These are phyloP conservation scores for Globisporangium echinulatum DNA, from an alignment of 352 stramenopile genomes.

Conservation along the genomic window DNA sequence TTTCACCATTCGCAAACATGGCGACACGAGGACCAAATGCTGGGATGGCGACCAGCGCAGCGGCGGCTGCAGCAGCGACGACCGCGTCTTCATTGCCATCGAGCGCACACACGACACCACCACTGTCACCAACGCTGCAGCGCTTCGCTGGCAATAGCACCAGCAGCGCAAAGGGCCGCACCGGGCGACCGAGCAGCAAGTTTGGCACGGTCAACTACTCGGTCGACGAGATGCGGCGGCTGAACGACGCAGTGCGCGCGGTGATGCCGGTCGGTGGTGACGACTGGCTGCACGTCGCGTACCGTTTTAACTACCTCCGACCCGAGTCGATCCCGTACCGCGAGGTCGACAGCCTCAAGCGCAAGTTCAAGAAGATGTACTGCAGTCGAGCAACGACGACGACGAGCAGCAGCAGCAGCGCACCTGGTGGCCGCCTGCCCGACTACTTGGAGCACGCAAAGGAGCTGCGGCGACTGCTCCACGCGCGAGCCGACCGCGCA, in stretches of 20 bases:
- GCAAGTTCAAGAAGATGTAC: slow-evolving; percentile 76
- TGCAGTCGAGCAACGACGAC: slow-evolving; percentile 22
- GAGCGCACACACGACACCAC: background rate
- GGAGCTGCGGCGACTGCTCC: slow-evolving; percentile 39
- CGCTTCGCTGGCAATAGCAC: slow-evolving; percentile 1
- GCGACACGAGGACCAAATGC: no score
- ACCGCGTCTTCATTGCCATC: background rate
- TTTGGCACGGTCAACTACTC: slow-evolving; percentile 67
- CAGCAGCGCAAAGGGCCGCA: slow-evolving; percentile 1
- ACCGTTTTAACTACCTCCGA: slow-evolving; percentile 61
- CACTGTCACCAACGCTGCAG: background rate
- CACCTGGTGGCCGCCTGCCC: slow-evolving; percentile 12
- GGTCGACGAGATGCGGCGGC: slow-evolving; percentile 55
- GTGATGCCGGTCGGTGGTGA: slow-evolving; percentile 42
- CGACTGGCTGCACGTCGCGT: slow-evolving; percentile 60
- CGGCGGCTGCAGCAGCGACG: no score
- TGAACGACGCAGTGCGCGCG: slow-evolving; percentile 50
- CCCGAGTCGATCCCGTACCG: slow-evolving; percentile 55
- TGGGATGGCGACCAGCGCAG: no score
- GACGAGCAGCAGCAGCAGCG: slow-evolving; percentile 3
- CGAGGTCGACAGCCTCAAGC: slow-evolving; percentile 57
- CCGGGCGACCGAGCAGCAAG: slow-evolving; percentile 42
- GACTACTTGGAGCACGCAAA: slow-evolving; percentile 51
- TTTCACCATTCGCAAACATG: background rate
- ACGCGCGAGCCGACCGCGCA: slow-evolving; percentile 31